These are phyloP conservation scores for Cercophora newfieldiana DNA, from an alignment of 495 filamentous ascomycete genomes.

Conservation along the genomic window DNA sequence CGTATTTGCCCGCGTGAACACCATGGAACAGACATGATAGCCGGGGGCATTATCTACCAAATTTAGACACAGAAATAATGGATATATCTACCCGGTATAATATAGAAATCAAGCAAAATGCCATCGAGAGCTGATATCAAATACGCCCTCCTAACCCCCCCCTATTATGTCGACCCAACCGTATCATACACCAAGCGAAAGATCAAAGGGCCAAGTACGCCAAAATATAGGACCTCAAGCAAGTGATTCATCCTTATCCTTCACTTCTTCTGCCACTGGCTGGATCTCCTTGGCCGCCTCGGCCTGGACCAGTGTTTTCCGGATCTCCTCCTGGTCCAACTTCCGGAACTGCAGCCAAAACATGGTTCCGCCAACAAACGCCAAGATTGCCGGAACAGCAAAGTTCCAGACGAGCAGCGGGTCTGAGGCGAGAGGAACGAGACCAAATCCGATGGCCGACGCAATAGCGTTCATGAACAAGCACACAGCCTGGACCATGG, in stretches of 20 bases:
- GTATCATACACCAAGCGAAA: background rate
- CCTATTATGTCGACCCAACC: background rate
- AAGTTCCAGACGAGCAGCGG: conserved; percentile 69
- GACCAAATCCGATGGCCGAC: conserved; percentile 66
- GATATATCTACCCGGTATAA: too few relatives aligned
- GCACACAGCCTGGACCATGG: conserved; percentile 65
- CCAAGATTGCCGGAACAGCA: conserved; percentile 59
- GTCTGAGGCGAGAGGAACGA: conserved; percentile 65
- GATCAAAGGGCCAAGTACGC: too few relatives aligned
- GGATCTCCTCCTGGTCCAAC: conserved; percentile 64
- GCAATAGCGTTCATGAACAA: conserved; percentile 72
- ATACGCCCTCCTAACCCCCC: background rate
- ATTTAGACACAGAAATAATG: too few relatives aligned
- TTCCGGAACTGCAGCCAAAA: conserved; percentile 64
- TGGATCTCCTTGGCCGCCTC: background rate
- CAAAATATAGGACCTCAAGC: background rate
- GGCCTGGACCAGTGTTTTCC: conserved; percentile 49
- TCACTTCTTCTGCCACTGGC: background rate
- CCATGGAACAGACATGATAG: too few relatives aligned
- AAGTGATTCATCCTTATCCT: background rate
- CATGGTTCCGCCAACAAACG: conserved; percentile 55
- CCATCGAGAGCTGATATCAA: background rate
- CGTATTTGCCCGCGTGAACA: too few relatives aligned
- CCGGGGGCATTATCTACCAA: too few relatives aligned
- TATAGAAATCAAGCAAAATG: background rate